Percentiles rank a stretch among this genome's conserved stretches.
These are phyloP conservation scores for Claviceps purpurea DNA, from an alignment of 2,329 filamentous ascomycete genomes.

Conservation along the genomic window DNA sequence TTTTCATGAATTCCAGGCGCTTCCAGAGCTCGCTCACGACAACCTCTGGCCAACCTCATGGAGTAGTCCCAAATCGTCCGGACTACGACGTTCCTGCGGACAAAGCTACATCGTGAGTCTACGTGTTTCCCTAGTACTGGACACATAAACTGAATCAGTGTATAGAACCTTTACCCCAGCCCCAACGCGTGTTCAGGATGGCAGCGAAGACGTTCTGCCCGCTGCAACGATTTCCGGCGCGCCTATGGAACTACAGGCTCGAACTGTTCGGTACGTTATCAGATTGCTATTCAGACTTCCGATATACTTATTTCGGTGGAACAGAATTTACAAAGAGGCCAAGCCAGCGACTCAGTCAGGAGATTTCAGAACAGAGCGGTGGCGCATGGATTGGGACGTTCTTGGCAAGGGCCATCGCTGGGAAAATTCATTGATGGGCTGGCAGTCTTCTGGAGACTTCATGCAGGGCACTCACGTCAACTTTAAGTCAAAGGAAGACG, in stretches of 20 bases:
- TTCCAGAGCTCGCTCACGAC: conserved; percentile 39
- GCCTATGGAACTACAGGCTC: conserved; percentile 83
- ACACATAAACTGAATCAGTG: background rate
- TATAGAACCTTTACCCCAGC: conserved; percentile 77
- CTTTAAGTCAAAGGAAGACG: conserved; percentile 90
- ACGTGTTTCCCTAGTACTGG: background rate
- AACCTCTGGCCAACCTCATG: conserved; percentile 24
- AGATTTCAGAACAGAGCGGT: conserved; percentile 67
- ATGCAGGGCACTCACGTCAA: conserved; percentile 89
- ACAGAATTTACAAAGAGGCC: conserved; percentile 76
- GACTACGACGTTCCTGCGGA: conserved; percentile 73
- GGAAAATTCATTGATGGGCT: conserved; percentile 98
- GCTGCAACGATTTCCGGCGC: conserved; percentile 85
- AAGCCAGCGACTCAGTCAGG: conserved; percentile 98
- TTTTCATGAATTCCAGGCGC: conserved; percentile 35
- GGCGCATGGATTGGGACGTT: conserved; percentile 98
- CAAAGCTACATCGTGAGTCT: conserved; percentile 71
- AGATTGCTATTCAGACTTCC: background rate
- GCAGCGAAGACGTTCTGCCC: conserved; percentile 68
- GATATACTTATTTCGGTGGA: background rate
- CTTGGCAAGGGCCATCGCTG: conserved; percentile 85
- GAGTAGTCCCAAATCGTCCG: conserved; percentile 47
- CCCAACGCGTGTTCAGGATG: conserved; percentile 79
- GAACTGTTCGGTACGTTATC: conserved; percentile 69
- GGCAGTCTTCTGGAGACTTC: conserved; percentile 88